Base-by-base conservation (phyloP, 495 filamentous ascomycete genomes). In the Penicillium lividum region DNA sequence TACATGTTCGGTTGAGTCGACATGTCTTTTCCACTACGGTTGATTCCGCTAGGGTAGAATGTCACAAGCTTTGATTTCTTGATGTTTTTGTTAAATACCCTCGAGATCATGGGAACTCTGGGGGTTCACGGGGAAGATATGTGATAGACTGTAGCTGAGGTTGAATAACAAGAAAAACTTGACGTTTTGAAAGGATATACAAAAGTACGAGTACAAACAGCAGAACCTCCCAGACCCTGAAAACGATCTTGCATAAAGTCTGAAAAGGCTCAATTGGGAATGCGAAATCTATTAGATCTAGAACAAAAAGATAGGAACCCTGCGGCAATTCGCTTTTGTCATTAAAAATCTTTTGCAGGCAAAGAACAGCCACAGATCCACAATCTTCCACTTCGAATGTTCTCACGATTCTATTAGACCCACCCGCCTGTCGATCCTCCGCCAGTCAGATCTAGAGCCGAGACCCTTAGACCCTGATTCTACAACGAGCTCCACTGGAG, bases 1-100 rank as follows among this genome's bases (percentile, higher is more conserved):
- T 53, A 62, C 62, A 65, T 69, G 67, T 65, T 69, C 67, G 67
- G 67, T 69, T 69, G 67, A 69, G 55, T 69, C 65, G 65, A 66
- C 67, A 65, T 69, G 64, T 65, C 55, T 60, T 53, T 48, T 44
- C 13, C 47, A 54, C 36, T 16, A 22, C 54, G 61, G 58, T 64
- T 64, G 63, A 66, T 58, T 60, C 60, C 56, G 61, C 59, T 49
- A 42, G 60, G 64, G 53, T 53, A 55, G 58, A 53, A 65, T 64
- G 65, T 67, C 59, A 69, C 65, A 62, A 69, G 62, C 58, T 62
- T 65, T 69, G 67, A 69, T 60, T 65, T 60, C 57, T 57, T 58
- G 57, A 60, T 56, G 47, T 51, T 33, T 59, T 58, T 61, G 54
- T 54, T 60, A 57, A 67, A 69, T 67, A 65, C 64, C 67, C 67